Conservation (phyloP, 768 basidiomycete species). For the Kwoniella sp. region DNA sequence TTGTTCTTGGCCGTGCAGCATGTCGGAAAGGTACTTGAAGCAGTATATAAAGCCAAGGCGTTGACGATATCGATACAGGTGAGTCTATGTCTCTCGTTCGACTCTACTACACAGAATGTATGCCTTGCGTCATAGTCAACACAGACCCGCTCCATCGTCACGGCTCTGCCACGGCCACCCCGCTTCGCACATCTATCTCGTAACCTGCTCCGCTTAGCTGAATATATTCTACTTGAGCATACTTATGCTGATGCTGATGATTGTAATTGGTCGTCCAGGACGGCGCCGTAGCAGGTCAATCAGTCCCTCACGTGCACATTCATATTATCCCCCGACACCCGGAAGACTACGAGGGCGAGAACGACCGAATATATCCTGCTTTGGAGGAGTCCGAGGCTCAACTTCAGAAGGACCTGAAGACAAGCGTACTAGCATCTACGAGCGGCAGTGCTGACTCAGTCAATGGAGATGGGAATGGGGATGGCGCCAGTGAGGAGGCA, state of each 20-base stretch:
- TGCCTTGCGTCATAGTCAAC: no score
- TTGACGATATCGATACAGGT: constrained; percentile 91
- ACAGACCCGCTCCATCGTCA: no score
- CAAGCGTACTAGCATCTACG: constrained; percentile 19
- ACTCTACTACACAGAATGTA: no score
- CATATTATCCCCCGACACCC: constrained; percentile 83
- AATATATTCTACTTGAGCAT: no score
- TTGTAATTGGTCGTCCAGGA: constrained; percentile 64
- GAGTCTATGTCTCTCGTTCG: constrained; percentile 14
- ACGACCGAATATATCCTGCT: constrained; percentile 64
- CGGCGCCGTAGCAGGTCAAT: constrained; percentile 80
- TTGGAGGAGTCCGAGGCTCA: constrained; percentile 62
- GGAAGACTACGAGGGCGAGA: constrained; percentile 57
- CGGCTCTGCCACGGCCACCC: no score
- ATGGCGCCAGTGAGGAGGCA: background rate
- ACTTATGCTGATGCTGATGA: constrained; percentile 2
- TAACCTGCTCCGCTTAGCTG: no score
- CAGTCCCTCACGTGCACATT: constrained; percentile 93
- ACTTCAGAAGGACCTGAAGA: constrained; percentile 50
- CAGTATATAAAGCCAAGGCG: constrained; percentile 76
- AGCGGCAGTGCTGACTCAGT: constrained; percentile 8
- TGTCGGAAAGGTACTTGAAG: constrained; percentile 78
- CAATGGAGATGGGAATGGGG: constrained; percentile 10
- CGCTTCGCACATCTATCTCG: no score
- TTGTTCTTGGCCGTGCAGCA: constrained; percentile 77